Evolutionary conservation across 805 yeast species (phyloP).

Genomic region (Kregervanrija fluxuum): DNA sequence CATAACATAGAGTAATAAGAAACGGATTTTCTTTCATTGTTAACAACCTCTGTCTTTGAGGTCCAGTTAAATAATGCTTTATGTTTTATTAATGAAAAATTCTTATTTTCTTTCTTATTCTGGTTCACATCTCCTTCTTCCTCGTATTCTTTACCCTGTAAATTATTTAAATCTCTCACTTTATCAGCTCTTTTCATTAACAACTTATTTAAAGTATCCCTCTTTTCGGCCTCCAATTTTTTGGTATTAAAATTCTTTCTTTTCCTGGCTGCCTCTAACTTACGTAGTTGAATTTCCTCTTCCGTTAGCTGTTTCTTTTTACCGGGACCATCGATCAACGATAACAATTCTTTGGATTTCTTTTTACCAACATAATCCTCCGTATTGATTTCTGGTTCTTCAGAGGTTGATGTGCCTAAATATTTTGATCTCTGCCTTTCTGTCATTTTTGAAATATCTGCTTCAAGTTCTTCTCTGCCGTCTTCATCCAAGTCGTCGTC

Average conservation of each 20-base stretch:
- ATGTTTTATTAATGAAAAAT: slow-evolving; percentile 38
- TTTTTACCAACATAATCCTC: slow-evolving; percentile 5
- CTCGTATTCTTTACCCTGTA: slow-evolving; percentile 24
- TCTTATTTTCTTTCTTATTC: slow-evolving; percentile 11
- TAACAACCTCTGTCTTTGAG: slow-evolving; percentile 19
- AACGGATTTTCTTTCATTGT: slow-evolving; percentile 10
- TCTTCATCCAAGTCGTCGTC: slow-evolving; percentile 32
- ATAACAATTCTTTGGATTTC: slow-evolving; percentile 24
- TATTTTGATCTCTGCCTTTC: slow-evolving; percentile 47
- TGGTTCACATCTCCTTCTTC: slow-evolving; percentile 17
- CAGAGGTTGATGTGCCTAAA: slow-evolving; percentile 23
- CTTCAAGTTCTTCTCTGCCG: slow-evolving; percentile 33
- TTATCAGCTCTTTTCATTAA: slow-evolving; percentile 79
- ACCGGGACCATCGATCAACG: slow-evolving; percentile 32
- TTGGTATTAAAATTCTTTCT: slow-evolving; percentile 79
- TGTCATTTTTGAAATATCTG: slow-evolving; percentile 43
- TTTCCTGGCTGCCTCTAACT: slow-evolving; percentile 84
- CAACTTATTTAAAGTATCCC: slow-evolving; percentile 82
- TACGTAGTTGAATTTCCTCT: slow-evolving; percentile 73
- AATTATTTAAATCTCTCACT: slow-evolving; percentile 34
- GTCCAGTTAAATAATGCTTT: slow-evolving; percentile 39
- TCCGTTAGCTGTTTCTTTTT: slow-evolving; percentile 61
- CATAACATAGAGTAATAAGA: slow-evolving; percentile 16
- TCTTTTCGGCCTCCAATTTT: slow-evolving; percentile 84
- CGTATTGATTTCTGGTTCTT: slow-evolving; percentile 12